A percentile compares a stretch with the other conserved stretches of the same genome.
phyloP scores from a whole-genome alignment of 495 filamentous ascomycete genomes.

The Hyaloscypha finlandica region DNA sequence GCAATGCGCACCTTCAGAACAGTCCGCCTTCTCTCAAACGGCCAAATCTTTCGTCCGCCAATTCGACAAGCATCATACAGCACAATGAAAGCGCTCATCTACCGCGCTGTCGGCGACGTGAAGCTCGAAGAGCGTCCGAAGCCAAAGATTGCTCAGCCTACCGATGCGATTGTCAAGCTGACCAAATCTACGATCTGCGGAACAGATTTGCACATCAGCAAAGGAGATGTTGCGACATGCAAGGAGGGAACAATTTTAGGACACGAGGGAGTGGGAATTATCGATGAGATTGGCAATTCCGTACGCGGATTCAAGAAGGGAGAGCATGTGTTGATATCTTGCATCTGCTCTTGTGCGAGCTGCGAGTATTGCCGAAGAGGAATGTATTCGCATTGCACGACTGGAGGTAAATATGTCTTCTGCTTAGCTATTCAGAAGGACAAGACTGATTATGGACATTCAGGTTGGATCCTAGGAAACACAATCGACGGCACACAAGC shows the following conservation, averaged over 20 bases:
- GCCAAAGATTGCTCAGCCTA: slow-evolving; percentile 30
- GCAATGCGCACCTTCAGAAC: slow-evolving; percentile 22
- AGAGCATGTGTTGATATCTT: slow-evolving; percentile 46
- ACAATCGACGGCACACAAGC: slow-evolving; percentile 52
- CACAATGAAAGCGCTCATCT: slow-evolving; percentile 46
- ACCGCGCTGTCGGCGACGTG: slow-evolving; percentile 31
- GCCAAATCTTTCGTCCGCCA: slow-evolving; percentile 10
- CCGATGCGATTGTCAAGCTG: slow-evolving; percentile 38
- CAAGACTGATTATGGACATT: neutral
- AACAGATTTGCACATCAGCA: slow-evolving; percentile 43
- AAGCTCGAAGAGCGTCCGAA: slow-evolving; percentile 30
- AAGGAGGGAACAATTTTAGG: slow-evolving; percentile 41
- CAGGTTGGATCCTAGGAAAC: slow-evolving; percentile 47
- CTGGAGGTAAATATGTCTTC: slow-evolving; percentile 26
- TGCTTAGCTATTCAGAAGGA: neutral
- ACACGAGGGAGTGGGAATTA: slow-evolving; percentile 46
- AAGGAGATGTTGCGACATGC: slow-evolving; percentile 37
- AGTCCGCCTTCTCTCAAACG: slow-evolving; percentile 18
- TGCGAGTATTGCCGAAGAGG: slow-evolving; percentile 43
- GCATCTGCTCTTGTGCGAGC: slow-evolving; percentile 42
- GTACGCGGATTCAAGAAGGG: slow-evolving; percentile 35
- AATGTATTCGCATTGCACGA: slow-evolving; percentile 42
- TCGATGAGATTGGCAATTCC: slow-evolving; percentile 37
- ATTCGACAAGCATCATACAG: slow-evolving; percentile 23
- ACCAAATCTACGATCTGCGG: slow-evolving; percentile 45